Evolutionary conservation across 768 basidiomycete genomes (phyloP), one percentile per base, ranked within the genome.

Genomic region (Holtermannia corniformis): DNA sequence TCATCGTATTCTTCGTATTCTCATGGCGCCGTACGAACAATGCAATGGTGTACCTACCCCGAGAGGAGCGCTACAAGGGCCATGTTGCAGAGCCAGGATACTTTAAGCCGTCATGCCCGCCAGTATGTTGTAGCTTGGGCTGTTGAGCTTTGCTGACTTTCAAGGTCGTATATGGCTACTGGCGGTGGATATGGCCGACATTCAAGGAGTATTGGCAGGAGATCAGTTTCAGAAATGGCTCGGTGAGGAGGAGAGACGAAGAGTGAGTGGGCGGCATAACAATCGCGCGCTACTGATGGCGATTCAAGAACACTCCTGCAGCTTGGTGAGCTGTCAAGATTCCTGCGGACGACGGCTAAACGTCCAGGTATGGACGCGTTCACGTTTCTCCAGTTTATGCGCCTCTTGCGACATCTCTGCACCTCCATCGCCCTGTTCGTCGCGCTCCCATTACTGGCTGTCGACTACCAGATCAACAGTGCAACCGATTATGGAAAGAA

Each of bases 351-450:
- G 14, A 7, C 44, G 21, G 22, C 47, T 13, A 41, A 51, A 7
- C n/a, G 27, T 11, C 44, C 89, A 68, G 93, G 95, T 24, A 81
- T 95, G 10, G 95, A 99, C 67, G 93, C 93, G 0, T 86, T 91
- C 46, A 79, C 85, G 19, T 97, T 84, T 72, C 80, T 99, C 22
- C 86, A 93, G 27, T 95, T 95, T 69, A 80, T 85, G 24, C 85
- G 91, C 49, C 81, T 99, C 72, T 79, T 85, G 68, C 85, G 89
- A 24, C 64, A 64, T 61, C 52, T 71, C 4, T 65, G 63, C 48
- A 40, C 51, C 16, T 21, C 54, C 12, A 59, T 68, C 7, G 54
- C 59, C 3, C 19, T 65, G 16, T 47, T 63, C 16, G 59, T 57
- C 14, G 62, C 64, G 5, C 11, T 56, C 3, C 56, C 62, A 3